A percentile compares a stretch with the other conserved stretches of the same genome.
Conservation (phyloP, 2,329 filamentous ascomycete genomes). For the Colletotrichum cuscutae region DNA sequence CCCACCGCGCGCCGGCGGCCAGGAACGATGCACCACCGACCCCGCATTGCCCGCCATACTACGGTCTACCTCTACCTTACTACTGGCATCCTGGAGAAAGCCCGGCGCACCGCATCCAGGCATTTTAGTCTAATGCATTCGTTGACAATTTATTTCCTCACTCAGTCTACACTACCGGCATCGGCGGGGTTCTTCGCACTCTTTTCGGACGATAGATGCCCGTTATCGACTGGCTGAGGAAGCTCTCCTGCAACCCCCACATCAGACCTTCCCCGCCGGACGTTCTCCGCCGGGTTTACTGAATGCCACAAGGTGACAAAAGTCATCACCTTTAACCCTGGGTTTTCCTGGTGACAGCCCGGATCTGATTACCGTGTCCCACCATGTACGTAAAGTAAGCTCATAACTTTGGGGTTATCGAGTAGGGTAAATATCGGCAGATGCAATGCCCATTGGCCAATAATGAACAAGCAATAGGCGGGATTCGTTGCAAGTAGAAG, state of each 20-base stretch:
- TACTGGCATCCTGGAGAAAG: neutral
- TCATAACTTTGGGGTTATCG: neutral
- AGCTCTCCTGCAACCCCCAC: neutral
- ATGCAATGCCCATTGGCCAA: conserved; percentile 7
- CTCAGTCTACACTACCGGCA: neutral
- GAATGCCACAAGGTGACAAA: neutral
- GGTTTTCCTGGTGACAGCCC: neutral
- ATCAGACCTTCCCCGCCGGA: neutral
- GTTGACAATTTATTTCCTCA: conserved; percentile 25
- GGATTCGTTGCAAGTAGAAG: neutral
- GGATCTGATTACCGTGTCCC: neutral
- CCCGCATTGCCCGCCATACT: neutral
- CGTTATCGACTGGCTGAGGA: neutral
- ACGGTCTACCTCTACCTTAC: neutral
- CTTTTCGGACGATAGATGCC: neutral
- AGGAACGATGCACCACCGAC: neutral
- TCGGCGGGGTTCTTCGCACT: neutral
- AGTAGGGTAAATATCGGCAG: neutral
- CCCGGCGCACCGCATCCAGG: too few relatives aligned
- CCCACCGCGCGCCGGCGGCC: conserved; percentile 14
- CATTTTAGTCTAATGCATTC: conserved; percentile 11
- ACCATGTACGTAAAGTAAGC: neutral
- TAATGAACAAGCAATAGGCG: neutral
- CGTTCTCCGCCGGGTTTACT: conserved; percentile 16
- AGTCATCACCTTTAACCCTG: too few relatives aligned